phyloP scores from a whole-genome alignment of 2,329 filamentous ascomycete species.

The Penicillium sp. region DNA sequence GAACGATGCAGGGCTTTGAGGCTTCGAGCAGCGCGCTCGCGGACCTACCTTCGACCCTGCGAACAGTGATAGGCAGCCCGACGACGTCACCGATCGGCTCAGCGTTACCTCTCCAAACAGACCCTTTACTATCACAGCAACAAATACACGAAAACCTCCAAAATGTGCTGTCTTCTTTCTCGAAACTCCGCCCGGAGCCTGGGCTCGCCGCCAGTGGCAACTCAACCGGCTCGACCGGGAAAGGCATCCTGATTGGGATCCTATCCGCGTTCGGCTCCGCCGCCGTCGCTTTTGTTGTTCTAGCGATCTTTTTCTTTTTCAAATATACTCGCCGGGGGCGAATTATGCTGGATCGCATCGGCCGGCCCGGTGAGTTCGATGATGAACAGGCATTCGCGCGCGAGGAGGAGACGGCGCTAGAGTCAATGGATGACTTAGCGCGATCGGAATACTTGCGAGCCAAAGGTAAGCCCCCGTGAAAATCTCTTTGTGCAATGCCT shows the following conservation, averaged over 20 bases:
- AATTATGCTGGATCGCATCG: conserved; percentile 91
- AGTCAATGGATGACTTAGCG: conserved; percentile 92
- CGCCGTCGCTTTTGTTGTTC: conserved; percentile 75
- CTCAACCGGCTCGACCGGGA: conserved; percentile 59
- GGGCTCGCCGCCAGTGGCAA: conserved; percentile 40
- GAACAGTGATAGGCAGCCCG: conserved; percentile 33
- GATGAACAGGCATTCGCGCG: conserved; percentile 93
- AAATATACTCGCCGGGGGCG: conserved; percentile 83
- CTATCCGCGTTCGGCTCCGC: conserved; percentile 93
- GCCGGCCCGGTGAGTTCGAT: conserved; percentile 92
- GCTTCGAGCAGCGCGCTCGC: conserved; percentile 40
- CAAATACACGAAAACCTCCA: conserved; percentile 40
- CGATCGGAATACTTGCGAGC: conserved; percentile 88
- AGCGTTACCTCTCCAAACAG: conserved; percentile 15
- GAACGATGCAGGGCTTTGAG: conserved; percentile 44
- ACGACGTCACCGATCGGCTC: conserved; percentile 29
- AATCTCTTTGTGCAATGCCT: neutral
- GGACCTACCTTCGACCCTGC: conserved; percentile 37
- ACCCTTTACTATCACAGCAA: conserved; percentile 17
- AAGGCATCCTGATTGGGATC: conserved; percentile 90
- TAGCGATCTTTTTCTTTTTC: conserved; percentile 88
- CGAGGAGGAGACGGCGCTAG: conserved; percentile 93
- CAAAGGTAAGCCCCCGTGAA: conserved; percentile 66
- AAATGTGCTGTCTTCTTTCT: conserved; percentile 35
- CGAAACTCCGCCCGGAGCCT: conserved; percentile 23